These are phyloP conservation scores for Passiflora organensis DNA, from an alignment of 345 rosid species.

Conservation along the genomic window DNA sequence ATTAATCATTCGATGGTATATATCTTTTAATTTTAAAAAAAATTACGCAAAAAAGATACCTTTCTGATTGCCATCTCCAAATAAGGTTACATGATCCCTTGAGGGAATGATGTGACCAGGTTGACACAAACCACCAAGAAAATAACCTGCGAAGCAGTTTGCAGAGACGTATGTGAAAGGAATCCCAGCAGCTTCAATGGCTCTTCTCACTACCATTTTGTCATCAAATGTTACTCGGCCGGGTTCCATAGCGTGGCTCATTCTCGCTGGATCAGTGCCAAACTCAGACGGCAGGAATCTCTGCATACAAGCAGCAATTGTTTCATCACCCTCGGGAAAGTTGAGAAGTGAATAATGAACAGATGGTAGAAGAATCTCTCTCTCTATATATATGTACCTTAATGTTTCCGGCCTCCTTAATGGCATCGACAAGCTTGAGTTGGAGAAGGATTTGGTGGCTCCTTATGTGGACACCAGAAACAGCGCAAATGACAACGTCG, in stretches of 20 bases:
- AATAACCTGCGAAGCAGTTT: conserved; percentile 57
- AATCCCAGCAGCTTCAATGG: conserved; percentile 41
- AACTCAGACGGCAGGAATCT: conserved; percentile 58
- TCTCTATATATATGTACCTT: conserved; percentile 35
- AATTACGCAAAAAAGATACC: conserved; percentile 21
- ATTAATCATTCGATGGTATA: too few relatives aligned
- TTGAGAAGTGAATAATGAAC: background rate
- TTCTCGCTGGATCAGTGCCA: conserved; percentile 46
- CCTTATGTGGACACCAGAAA: conserved; percentile 79
- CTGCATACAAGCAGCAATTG: conserved; percentile 16
- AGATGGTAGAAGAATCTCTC: background rate
- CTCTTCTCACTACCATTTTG: conserved; percentile 50
- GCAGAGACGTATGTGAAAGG: conserved; percentile 47
- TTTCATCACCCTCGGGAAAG: too few relatives aligned
- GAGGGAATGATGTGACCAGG: conserved; percentile 50
- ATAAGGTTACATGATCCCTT: conserved; percentile 30
- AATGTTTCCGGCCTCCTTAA: conserved; percentile 79
- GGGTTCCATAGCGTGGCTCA: conserved; percentile 50
- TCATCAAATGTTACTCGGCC: conserved; percentile 52
- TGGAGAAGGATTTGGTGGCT: conserved; percentile 71
- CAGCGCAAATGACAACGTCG: conserved; percentile 69
- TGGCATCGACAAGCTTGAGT: conserved; percentile 78
- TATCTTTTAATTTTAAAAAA: too few relatives aligned
- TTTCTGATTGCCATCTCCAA: conserved; percentile 44
- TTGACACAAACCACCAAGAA: conserved; percentile 50